A percentile compares a stretch with the other conserved stretches of the same genome.
Conservation (phyloP, 2,329 filamentous ascomycete species). For the Stenocarpella maydis region DNA sequence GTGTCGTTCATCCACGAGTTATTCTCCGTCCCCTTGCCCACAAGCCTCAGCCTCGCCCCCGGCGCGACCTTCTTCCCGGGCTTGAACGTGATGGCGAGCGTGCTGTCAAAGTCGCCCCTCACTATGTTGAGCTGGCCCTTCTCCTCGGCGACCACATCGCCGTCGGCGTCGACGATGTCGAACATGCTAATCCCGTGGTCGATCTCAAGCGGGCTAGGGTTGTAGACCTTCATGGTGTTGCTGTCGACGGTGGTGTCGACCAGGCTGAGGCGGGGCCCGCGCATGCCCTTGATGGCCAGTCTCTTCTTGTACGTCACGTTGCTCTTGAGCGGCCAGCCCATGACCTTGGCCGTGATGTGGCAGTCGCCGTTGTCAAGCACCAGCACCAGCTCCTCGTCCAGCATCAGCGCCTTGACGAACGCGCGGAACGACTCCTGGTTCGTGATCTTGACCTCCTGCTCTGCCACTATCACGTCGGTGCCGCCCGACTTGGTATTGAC, state of each 20-base stretch:
- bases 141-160: slow-evolving; percentile 40
- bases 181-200: slow-evolving; percentile 44
- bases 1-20: slow-evolving; percentile 37
- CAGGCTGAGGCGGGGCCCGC: slow-evolving; percentile 39
- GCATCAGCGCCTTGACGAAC: slow-evolving; percentile 45
- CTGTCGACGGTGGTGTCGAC: slow-evolving; percentile 37
- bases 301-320: slow-evolving; percentile 42
- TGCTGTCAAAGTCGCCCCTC: slow-evolving; percentile 42
- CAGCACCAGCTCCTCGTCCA: slow-evolving; percentile 41
- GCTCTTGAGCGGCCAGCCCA: slow-evolving; percentile 38
- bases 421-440: slow-evolving; percentile 42
- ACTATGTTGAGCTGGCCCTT: slow-evolving; percentile 43
- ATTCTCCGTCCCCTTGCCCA: slow-evolving; percentile 35
- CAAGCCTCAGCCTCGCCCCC: slow-evolving; percentile 26
- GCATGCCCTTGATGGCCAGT: slow-evolving; percentile 43
- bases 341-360: slow-evolving; percentile 37
- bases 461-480: slow-evolving; percentile 39
- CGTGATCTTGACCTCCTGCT: slow-evolving; percentile 43
- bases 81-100: slow-evolving; percentile 37
- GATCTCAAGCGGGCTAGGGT: slow-evolving; percentile 45
- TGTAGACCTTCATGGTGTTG: slow-evolving; percentile 41
- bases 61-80: slow-evolving; percentile 22
- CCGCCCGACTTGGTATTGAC: slow-evolving; percentile 42
- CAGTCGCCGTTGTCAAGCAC: slow-evolving; percentile 43
- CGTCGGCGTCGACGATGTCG: slow-evolving; percentile 42